These are phyloP conservation scores for Exobasidium rhododendri DNA, from an alignment of 1,284 basidiomycete species.

Conservation along the genomic window DNA sequence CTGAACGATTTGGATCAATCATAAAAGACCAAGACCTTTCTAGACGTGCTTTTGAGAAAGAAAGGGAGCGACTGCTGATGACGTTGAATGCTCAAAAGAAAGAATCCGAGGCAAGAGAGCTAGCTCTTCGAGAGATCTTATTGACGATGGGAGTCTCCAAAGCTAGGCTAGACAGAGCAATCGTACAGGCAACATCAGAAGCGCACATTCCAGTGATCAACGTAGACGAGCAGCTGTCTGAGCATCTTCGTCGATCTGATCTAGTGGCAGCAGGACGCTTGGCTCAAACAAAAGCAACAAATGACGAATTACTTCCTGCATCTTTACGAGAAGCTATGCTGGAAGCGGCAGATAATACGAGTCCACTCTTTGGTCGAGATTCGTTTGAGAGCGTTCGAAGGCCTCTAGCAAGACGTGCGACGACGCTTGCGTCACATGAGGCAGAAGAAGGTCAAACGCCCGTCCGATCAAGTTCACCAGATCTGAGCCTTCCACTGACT, in stretches of 20 bases:
- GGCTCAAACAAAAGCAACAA: conserved; percentile 5
- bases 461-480: background rate
- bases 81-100: conserved; percentile 1
- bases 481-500: background rate
- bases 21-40: background rate
- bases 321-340: conserved; percentile 49
- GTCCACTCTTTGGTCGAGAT: conserved; percentile 14
- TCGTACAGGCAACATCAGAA: conserved; percentile 3
- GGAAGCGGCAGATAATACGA: background rate
- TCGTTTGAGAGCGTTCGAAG: conserved; percentile 26
- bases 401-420: conserved; percentile 23
- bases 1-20: background rate
- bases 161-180: background rate
- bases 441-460: conserved; percentile 12
- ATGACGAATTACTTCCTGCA: conserved; percentile 16
- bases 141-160: conserved; percentile 3
- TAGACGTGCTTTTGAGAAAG: conserved; percentile 5
- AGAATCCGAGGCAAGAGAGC: conserved; percentile 7
- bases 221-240: conserved; percentile 11
- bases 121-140: conserved; percentile 12
- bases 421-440: conserved; percentile 16
- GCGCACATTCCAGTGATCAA: conserved; percentile 10
- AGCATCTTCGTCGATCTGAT: background rate
- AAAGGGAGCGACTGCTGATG: background rate
- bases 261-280: background rate